phyloP scores from a whole-genome alignment of 2,329 filamentous ascomycete species.

The Stemphylium beticola region DNA sequence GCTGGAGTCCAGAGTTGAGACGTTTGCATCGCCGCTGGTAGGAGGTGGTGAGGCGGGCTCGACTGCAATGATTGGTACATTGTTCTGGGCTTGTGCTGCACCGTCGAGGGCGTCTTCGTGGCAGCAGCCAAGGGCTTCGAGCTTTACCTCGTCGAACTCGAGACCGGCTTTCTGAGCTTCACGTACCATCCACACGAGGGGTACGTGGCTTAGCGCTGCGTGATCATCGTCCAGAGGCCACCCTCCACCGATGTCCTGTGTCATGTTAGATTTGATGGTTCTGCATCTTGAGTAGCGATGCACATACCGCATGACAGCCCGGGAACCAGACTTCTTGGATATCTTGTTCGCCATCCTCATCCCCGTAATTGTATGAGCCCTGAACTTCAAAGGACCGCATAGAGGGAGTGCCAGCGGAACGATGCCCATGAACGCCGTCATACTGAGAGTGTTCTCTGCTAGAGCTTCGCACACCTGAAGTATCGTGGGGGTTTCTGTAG shows the following conservation, averaged over 20 bases:
- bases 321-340: conserved; percentile 84
- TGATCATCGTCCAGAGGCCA: conserved; percentile 65
- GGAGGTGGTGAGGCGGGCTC: conserved; percentile 34
- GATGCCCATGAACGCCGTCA: conserved; percentile 10
- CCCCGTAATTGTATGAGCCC: conserved; percentile 31
- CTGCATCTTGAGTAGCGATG: not conserved
- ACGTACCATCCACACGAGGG: conserved; percentile 73
- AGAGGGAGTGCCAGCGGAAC: conserved; percentile 31
- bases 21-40: not conserved
- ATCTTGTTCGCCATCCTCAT: conserved; percentile 65
- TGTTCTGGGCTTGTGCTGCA: conserved; percentile 6
- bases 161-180: conserved; percentile 71
- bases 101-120: conserved; percentile 47
- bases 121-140: conserved; percentile 69
- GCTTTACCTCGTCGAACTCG: conserved; percentile 71
- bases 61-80: conserved; percentile 42
- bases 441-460: conserved; percentile 38
- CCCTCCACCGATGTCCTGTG: conserved; percentile 73
- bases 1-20: not conserved
- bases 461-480: conserved; percentile 38
- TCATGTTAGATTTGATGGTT: conserved; percentile 10
- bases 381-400: conserved; percentile 39
- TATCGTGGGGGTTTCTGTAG: conserved; percentile 44
- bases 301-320: conserved; percentile 68
- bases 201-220: conserved; percentile 68